phyloP scores from a whole-genome alignment of 331 rosid species.

The Prunus yedoensis region DNA sequence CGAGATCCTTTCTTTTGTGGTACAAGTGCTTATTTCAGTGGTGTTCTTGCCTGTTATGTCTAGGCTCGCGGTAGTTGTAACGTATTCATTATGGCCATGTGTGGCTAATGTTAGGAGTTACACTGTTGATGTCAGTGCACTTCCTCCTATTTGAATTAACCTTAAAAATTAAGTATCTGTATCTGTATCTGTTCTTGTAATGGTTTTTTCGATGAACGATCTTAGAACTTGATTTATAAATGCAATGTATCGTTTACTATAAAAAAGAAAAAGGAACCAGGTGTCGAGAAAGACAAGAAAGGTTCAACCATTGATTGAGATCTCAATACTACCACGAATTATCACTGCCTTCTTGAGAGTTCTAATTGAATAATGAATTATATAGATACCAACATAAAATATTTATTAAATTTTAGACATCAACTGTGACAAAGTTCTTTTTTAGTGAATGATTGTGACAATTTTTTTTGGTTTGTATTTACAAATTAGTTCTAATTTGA shows the following conservation, averaged over 20 bases:
- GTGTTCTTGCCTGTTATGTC: too few relatives aligned
- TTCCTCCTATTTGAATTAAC: rapidly evolving
- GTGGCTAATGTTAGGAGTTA: too few relatives aligned
- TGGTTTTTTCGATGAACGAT: too few relatives aligned
- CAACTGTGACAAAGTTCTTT: neutral
- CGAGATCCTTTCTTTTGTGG: neutral
- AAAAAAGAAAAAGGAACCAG: too few relatives aligned
- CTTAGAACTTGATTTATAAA: too few relatives aligned
- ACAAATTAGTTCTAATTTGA: too few relatives aligned
- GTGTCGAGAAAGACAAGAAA: neutral
- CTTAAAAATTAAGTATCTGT: too few relatives aligned
- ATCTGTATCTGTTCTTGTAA: too few relatives aligned
- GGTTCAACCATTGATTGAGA: neutral
- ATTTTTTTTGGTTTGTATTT: neutral
- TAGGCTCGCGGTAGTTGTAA: too few relatives aligned
- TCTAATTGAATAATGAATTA: neutral
- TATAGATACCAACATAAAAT: neutral
- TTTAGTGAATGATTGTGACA: neutral
- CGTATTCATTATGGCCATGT: too few relatives aligned
- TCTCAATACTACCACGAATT: neutral
- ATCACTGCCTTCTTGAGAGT: neutral
- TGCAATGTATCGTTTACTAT: too few relatives aligned
- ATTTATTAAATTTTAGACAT: neutral
- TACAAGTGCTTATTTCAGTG: neutral
- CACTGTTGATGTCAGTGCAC: too few relatives aligned